phyloP scores from a whole-genome alignment of 345 rosid species.

The Eucalyptus polybractea region DNA sequence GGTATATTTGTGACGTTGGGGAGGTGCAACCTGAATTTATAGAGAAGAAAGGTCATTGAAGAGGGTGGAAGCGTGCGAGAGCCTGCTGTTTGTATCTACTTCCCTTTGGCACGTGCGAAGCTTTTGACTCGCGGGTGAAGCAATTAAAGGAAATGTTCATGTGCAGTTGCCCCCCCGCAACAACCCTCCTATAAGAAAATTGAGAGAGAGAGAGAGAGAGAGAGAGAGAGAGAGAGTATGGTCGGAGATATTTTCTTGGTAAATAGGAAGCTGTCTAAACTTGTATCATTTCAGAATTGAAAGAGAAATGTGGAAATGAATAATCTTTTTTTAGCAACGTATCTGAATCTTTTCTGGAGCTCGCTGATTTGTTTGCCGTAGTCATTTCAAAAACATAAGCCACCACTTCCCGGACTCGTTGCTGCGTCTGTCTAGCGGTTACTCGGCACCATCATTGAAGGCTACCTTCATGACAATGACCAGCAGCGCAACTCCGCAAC shows the following conservation, averaged over 20 bases:
- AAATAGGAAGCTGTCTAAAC: background rate
- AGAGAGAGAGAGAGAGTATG: background rate
- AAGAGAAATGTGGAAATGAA: background rate
- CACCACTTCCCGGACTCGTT: background rate
- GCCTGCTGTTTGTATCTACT: background rate
- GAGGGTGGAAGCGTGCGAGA: background rate
- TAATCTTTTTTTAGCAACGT: background rate
- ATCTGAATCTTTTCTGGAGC: background rate
- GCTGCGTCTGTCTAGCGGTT: background rate
- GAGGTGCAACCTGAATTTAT: background rate
- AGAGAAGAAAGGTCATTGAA: background rate
- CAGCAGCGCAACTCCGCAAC: background rate
- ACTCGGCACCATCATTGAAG: background rate
- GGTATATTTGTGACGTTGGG: background rate
- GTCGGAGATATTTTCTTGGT: background rate
- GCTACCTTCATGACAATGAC: background rate
- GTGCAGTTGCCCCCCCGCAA: background rate
- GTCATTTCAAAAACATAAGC: background rate
- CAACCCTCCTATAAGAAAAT: background rate
- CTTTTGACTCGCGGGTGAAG: conserved; percentile 22
- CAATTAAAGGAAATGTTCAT: background rate
- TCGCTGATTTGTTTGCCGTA: background rate
- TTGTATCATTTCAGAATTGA: background rate
- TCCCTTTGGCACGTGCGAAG: conserved; percentile 4
- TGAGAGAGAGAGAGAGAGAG: background rate